Percentiles rank a stretch among this genome's conserved stretches.
These are phyloP conservation scores for Globisporangium carolinianum DNA, from an alignment of 352 stramenopile species.

Conservation along the genomic window DNA sequence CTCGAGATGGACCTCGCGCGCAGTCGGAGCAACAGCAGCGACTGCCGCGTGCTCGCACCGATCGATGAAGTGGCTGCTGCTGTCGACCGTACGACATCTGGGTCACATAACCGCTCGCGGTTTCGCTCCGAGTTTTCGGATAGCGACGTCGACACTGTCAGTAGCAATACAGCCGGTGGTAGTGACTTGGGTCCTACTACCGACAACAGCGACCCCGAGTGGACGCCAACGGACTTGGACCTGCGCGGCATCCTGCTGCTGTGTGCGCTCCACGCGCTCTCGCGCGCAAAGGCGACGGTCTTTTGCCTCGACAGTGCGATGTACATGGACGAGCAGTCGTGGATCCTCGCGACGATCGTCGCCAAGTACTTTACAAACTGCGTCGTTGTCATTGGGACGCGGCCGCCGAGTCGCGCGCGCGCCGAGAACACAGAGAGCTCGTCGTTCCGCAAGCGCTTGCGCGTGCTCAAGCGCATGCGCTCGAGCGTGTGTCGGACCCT, in stretches of 20 bases:
- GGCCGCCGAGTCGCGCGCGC: conserved; percentile 55
- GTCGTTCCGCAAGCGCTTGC: conserved; percentile 68
- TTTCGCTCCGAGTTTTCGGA: background rate
- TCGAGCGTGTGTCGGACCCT: conserved; percentile 39
- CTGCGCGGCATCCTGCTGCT: conserved; percentile 70
- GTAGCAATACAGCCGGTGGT: too few relatives aligned
- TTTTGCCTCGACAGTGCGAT: conserved; percentile 84
- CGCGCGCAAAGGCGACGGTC: conserved; percentile 51
- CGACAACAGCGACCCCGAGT: conserved; percentile 20
- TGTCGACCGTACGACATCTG: too few relatives aligned
- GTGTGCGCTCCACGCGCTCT: conserved; percentile 73
- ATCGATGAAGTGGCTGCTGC: conserved; percentile 6
- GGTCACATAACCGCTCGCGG: background rate
- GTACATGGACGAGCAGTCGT: conserved; percentile 86
- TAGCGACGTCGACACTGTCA: conserved; percentile 7
- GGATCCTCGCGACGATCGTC: conserved; percentile 72
- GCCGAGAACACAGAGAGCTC: conserved; percentile 70
- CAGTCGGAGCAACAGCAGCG: conserved; percentile 20
- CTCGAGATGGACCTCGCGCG: conserved; percentile 51
- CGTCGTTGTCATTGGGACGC: conserved; percentile 60
- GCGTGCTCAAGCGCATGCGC: conserved; percentile 61
- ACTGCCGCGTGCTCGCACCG: conserved; percentile 6
- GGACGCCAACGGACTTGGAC: conserved; percentile 58
- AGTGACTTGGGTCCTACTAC: too few relatives aligned
- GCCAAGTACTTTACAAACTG: conserved; percentile 87